Evolutionary conservation across 805 yeast species (phyloP).

Genomic region (Candida silvicultrix): DNA sequence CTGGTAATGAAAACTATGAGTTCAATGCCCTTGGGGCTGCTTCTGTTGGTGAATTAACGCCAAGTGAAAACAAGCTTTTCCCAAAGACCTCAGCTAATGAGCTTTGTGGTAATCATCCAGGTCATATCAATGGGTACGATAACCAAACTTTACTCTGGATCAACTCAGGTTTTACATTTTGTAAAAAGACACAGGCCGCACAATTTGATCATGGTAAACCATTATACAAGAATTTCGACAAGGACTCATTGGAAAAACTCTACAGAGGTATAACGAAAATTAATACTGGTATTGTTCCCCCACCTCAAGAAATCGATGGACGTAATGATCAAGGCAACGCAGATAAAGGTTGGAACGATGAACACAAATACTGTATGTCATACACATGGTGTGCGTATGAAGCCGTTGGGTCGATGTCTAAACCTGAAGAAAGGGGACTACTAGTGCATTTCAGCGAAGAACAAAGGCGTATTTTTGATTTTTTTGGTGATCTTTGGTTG

Average conservation of each 20-base stretch:
- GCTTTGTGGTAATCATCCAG: constrained; percentile 58
- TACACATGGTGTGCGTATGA: constrained; percentile 44
- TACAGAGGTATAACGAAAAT: constrained; percentile 28
- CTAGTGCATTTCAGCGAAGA: constrained; percentile 7
- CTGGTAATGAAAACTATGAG: constrained; percentile 31
- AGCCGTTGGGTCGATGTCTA: constrained; percentile 28
- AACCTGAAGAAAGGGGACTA: constrained; percentile 8
- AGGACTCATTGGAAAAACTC: constrained; percentile 23
- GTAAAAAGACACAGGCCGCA: constrained; percentile 37
- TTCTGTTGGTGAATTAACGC: constrained; percentile 28
- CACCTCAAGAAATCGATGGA: constrained; percentile 22
- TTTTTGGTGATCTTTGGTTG: constrained; percentile 22
- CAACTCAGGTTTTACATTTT: constrained; percentile 61
- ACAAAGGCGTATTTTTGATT: constrained; percentile 16
- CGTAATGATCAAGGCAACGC: constrained; percentile 27
- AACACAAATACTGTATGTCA: constrained; percentile 28
- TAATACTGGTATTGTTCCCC: constrained; percentile 34
- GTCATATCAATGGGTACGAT: constrained; percentile 46
- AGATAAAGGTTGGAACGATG: constrained; percentile 30
- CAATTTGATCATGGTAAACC: constrained; percentile 31
- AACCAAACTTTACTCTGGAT: constrained; percentile 48
- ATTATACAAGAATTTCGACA: constrained; percentile 22
- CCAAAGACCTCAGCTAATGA: constrained; percentile 25
- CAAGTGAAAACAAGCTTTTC: constrained; percentile 11
- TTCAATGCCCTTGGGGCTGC: constrained; percentile 31